A percentile compares a stretch with the other conserved stretches of the same genome.
These are phyloP conservation scores for Spencermartinsiella ligniputridi DNA, from an alignment of 1,139 yeast species.

Conservation along the genomic window DNA sequence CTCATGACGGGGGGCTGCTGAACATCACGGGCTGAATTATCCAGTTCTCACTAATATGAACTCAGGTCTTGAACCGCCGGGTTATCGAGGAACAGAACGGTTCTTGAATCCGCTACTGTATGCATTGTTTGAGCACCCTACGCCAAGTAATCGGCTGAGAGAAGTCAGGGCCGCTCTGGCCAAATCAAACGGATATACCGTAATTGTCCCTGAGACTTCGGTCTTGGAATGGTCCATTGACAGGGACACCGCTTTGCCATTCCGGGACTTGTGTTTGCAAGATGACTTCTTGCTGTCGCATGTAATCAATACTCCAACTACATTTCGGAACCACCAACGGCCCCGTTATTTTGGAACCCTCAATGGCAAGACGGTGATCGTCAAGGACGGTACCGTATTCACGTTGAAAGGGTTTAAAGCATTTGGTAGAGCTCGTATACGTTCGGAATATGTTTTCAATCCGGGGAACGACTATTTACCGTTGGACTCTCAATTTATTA, in stretches of 20 bases:
- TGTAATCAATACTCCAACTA: constrained; percentile 43
- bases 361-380: constrained; percentile 53
- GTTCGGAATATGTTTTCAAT: constrained; percentile 42
- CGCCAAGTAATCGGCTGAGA: constrained; percentile 49
- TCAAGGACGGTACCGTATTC: constrained; percentile 53
- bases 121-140: constrained; percentile 63
- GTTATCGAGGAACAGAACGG: neutral
- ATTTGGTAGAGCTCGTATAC: constrained; percentile 44
- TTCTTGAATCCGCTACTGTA: constrained; percentile 61
- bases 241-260: constrained; percentile 41
- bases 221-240: constrained; percentile 49
- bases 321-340: constrained; percentile 39
- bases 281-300: constrained; percentile 73
- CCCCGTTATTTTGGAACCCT: constrained; percentile 53
- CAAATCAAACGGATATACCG: constrained; percentile 31
- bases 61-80: neutral
- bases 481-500: constrained; percentile 43
- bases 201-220: constrained; percentile 39
- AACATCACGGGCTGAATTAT: too few species aligned
- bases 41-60: neutral
- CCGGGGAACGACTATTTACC: constrained; percentile 45
- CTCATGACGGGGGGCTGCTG: too few species aligned
- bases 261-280: constrained; percentile 55
- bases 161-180: constrained; percentile 43
- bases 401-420: constrained; percentile 45